phyloP scores from a whole-genome alignment of 192 early-diverging fungal genomes.

The Coemansia sp. region DNA sequence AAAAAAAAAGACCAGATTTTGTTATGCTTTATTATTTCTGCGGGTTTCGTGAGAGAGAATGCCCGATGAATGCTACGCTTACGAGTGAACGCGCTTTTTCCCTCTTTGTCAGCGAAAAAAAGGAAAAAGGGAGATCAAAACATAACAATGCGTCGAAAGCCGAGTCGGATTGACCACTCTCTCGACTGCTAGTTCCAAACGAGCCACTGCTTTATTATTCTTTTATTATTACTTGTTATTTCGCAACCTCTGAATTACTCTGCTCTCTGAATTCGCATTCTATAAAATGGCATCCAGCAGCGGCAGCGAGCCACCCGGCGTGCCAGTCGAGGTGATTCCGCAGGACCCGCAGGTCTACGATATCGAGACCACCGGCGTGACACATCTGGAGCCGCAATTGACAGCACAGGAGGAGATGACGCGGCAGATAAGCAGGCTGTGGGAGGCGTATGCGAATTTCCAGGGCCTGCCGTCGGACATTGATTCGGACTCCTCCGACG shows the following conservation, averaged over 20 bases:
- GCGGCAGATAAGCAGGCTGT: conserved; percentile 46
- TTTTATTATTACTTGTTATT: neutral
- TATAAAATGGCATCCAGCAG: neutral
- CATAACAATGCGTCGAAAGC: no score
- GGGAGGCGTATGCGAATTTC: conserved; percentile 42
- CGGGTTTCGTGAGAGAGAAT: no score
- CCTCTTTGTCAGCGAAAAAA: no score
- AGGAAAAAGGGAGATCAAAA: no score
- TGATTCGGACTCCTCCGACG: conserved; percentile 9
- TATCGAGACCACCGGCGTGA: conserved; percentile 20
- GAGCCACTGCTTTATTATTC: neutral
- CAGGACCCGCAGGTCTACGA: conserved; percentile 25
- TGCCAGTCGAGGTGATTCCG: conserved; percentile 22
- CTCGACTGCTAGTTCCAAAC: no score
- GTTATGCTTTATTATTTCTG: no score
- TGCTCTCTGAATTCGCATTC: neutral
- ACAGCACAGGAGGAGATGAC: conserved; percentile 32
- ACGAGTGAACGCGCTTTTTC: no score
- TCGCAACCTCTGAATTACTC: neutral
- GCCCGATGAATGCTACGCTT: no score
- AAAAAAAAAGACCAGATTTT: no score
- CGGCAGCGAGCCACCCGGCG: neutral
- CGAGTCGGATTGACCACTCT: no score
- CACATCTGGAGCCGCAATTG: conserved; percentile 19
- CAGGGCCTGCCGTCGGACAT: conserved; percentile 20